Base-by-base conservation (phyloP, 1,139 yeast genomes). In the Geotrichum aggregatum region DNA sequence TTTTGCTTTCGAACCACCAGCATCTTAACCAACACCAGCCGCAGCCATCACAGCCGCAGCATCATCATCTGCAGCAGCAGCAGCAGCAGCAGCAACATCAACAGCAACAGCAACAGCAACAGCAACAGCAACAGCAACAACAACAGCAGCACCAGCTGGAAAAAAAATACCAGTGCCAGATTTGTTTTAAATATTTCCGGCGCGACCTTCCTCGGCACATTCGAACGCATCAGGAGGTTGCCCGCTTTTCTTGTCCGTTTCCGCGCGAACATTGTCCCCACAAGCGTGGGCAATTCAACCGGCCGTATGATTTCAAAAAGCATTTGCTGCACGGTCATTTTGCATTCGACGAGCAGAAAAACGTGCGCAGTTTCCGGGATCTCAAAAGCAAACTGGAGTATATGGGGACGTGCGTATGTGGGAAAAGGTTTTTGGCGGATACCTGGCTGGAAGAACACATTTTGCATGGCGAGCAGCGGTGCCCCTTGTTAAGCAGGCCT, bases 261-360 rank as follows among this genome's bases (percentile, higher is more conserved):
- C 84, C 87, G 19, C 71, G 76, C 52, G 70, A 69, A 18, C 70
- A 70, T 51, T 83, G 88, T 63, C 71, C 76, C 11, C 87, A 83
- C 65, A 80, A 77, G 61, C 75, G 82, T 45, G 84, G 83, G 21
- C 77, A 72, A 58, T 83, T 83, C 68, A 83, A 83, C 67, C 72
- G 88, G 44, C 86, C 84, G 2, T 83, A 83, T 62, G 88, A 83
- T 64, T 82, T 73, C 68, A 83, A 83, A 62, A 83, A 83, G 61
- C 88, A 83, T 63, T 67, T 83, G 56, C 69, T 83, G 41, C 84
- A 82, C 63, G 73, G 78, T 49, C 88, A 83, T 60, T 83, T 82
- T 63, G 68, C 66, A 47, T 82, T 81, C 63, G 75, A 78, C 55
- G 73, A 75, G 6, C 69, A 71, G 35, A 61, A 62, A 41, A 55